Evolutionary conservation across 495 filamentous ascomycete genomes (phyloP), one percentile per base, ranked within the genome.

Genomic region (Aspergillus sclerotioniger): DNA sequence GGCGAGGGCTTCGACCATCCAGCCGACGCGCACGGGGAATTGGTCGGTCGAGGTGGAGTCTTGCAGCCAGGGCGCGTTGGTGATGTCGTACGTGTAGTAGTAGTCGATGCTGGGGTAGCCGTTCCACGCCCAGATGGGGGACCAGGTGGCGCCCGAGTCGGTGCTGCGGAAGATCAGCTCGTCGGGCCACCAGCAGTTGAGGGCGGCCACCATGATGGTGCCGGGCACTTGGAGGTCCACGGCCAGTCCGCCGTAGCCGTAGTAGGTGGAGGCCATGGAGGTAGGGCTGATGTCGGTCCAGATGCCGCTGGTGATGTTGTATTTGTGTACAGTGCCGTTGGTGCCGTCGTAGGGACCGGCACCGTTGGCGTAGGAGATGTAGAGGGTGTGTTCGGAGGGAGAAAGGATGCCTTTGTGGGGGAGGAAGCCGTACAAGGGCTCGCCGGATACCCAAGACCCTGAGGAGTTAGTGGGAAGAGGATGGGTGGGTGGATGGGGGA

Each of bases 211-310:
- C 59, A 61, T 53, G 15, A 61, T 17, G 13, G 59, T 61, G 15
- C 59, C 59, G 1, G 59, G 59, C 15, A 29, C 41, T 32, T 61
- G 53, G 3, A 61, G 53, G 17, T 61, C 59, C 1, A 61, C 59
- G 1, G 59, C 39, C 28, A 61, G 43, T 10, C 59, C 59, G 8
- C 59, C 59, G 49, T 61, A 61, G 29, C 59, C 59, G 54, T 61
- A 61, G 47, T 61, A 61, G n/a, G 59, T 61, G 29, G n/a, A 20
- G 28, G 53, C 20, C 17, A 61, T 25, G 19, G 53, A 49, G 21
- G 59, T 61, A 1, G 59, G 59, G 21, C 59, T 61, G 48, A 61
- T 61, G 53, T 61, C 59, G 16, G 59, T 61, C 59, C 59, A 61
- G 1, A 47, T 41, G 32, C 35, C 52, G 21, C 47, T 31, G 16